Conservation (phyloP, 768 basidiomycete species). For the Galerina marginata region DNA sequence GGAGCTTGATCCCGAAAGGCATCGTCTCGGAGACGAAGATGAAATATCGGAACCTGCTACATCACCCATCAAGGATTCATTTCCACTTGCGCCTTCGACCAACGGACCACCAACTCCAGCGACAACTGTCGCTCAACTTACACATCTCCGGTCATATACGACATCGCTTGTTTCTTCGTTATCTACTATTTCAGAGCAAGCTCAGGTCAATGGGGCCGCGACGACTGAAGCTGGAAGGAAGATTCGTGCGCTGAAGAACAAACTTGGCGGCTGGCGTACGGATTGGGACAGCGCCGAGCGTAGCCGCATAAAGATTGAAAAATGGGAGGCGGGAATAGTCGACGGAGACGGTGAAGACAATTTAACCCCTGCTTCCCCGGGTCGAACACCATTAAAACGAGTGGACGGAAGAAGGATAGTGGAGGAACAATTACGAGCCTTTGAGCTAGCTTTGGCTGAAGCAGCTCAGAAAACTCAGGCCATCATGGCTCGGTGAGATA, state of each 20-base stretch:
- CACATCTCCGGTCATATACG: conserved; percentile 75
- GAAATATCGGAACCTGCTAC: conserved; percentile 48
- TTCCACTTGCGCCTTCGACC: conserved; percentile 53
- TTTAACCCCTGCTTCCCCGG: conserved; percentile 33
- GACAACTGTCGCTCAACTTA: conserved; percentile 66
- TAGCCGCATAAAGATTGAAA: conserved; percentile 75
- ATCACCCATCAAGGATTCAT: conserved; percentile 64
- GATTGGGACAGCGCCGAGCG: conserved; percentile 89
- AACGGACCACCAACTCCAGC: conserved; percentile 61
- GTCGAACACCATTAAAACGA: conserved; percentile 42
- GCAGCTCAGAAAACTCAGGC: conserved; percentile 79
- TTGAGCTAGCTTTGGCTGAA: conserved; percentile 72
- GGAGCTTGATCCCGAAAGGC: conserved; percentile 62
- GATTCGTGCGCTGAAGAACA: conserved; percentile 85
- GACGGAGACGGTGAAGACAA: conserved; percentile 41
- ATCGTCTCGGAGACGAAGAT: conserved; percentile 54
- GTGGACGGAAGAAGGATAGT: conserved; percentile 75
- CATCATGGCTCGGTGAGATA: conserved; percentile 74
- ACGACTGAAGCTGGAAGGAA: conserved; percentile 87
- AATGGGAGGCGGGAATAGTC: conserved; percentile 73
- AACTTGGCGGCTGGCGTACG: conserved; percentile 76
- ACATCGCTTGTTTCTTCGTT: conserved; percentile 77
- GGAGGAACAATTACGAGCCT: conserved; percentile 79
- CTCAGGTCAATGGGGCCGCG: conserved; percentile 86
- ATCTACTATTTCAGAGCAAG: conserved; percentile 81